phyloP scores from a whole-genome alignment of 2,329 filamentous ascomycete genomes.

The Botrytis medusae region DNA sequence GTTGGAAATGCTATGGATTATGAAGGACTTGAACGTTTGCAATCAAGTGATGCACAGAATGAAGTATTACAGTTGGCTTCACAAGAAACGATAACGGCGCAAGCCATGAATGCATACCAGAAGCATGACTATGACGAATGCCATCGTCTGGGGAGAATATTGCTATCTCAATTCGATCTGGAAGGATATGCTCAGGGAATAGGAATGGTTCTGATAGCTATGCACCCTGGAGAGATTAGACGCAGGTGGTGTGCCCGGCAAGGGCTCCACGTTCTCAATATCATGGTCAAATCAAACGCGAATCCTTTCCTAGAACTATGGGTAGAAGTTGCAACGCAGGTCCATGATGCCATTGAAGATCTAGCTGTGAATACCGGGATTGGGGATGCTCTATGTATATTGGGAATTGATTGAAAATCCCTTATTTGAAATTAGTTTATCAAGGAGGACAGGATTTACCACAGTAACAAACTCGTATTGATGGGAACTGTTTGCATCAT shows the following conservation, averaged over 20 bases:
- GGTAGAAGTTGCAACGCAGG: background rate
- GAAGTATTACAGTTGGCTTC: background rate
- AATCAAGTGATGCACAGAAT: background rate
- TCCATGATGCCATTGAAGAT: background rate
- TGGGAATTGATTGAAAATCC: background rate
- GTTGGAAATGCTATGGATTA: background rate
- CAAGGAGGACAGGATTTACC: background rate
- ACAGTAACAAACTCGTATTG: background rate
- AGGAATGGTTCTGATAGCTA: background rate
- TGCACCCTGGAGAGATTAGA: constrained; percentile 3
- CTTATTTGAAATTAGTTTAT: background rate
- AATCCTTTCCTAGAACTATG: background rate
- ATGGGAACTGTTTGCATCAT: too few species aligned
- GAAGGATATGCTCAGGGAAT: constrained; percentile 11
- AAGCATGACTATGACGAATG: background rate
- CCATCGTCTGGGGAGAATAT: background rate
- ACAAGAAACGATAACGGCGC: background rate
- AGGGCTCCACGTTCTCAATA: background rate
- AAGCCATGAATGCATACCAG: background rate
- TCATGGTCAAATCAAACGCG: background rate
- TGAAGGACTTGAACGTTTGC: background rate
- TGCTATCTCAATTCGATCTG: background rate
- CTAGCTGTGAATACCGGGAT: background rate
- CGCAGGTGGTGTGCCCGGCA: constrained; percentile 7
- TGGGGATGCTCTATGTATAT: background rate